Base-by-base conservation (phyloP, 108 stramenopile species). In the Nitzschia sp. region DNA sequence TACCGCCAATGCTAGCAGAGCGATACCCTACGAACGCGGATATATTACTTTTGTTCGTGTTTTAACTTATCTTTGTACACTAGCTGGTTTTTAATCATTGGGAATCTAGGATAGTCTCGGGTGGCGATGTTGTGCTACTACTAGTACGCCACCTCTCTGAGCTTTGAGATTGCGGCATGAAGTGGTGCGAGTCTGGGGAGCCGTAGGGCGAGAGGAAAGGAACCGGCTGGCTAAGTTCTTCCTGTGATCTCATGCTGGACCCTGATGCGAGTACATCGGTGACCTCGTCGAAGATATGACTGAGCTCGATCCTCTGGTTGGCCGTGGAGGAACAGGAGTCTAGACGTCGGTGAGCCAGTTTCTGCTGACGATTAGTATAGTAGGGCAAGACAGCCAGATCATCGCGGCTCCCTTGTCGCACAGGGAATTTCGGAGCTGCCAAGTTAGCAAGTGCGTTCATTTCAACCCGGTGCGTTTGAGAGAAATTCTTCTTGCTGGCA, bases 381-480 rank as follows among this genome's bases (percentile, higher is more conserved):
- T 33, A 27, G 11, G n/a, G 38, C 38, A 41, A 41, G 6, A 31
- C 29, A 34, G 30, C 11, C 30, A 58, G 21, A 4, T 58, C 33
- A 31, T 58, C 57, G n/a, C 57, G 17, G 21, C 32, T 34, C 6
- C 57, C 57, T 34, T 58, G 30, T 11, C 57, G 57, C 17, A 58
- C 21, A 3, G 57, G 57, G 31, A 58, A 58, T 13, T n/a, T 19
- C 1, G 57, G 57, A 29, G 57, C 32, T 32, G 57, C 57, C 57
- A 58, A 31, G 33, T 34, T 58, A 25, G 25, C 29, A n/a, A 34
- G 32, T 1, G 31, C 30, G 28, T 58, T 31, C 30, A 41, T 6
- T 41, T 41, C 38, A 41, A 41, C 13, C 9, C 38, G 38, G 13
- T 41, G 38, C 38, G 38, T 41, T 41, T 41, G 38, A 41, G 6